Conservation (phyloP, 2,329 filamentous ascomycete genomes). For the Tolypocladium ophioglossoides region DNA sequence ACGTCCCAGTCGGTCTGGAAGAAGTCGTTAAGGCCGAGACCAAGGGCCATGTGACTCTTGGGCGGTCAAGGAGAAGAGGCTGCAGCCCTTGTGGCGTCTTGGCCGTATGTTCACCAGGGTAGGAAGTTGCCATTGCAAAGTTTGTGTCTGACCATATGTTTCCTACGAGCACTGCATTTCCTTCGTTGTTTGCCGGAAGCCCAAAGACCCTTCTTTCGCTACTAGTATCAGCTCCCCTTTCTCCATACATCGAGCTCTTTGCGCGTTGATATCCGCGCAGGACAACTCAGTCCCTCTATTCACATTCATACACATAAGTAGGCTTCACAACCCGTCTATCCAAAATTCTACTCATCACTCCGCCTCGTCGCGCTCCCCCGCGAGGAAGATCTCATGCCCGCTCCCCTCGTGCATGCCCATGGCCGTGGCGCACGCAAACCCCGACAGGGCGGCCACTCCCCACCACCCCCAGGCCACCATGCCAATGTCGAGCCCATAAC, state of each 20-base stretch:
- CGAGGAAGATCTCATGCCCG: slow-evolving; percentile 54
- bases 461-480: slow-evolving; percentile 50
- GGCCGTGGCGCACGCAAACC: slow-evolving; percentile 39
- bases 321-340: neutral
- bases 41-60: too few relatives aligned
- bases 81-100: neutral
- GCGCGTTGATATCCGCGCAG: neutral
- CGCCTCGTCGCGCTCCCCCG: slow-evolving; percentile 33
- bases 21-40: too few relatives aligned
- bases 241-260: neutral
- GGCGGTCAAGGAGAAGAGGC: too few relatives aligned
- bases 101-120: neutral
- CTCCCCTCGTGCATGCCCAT: slow-evolving; percentile 48
- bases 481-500: slow-evolving; percentile 43
- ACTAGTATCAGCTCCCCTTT: too few relatives aligned
- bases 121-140: neutral
- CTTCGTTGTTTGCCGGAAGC: too few relatives aligned
- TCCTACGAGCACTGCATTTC: too few relatives aligned
- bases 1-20: too few relatives aligned
- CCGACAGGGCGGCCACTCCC: slow-evolving; percentile 38
- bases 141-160: too few relatives aligned
- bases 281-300: too few relatives aligned
- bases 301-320: neutral
- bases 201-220: too few relatives aligned
- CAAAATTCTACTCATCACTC: neutral